phyloP scores from a whole-genome alignment of 2,329 filamentous ascomycete genomes.

The Ceratocystis huliohia region DNA sequence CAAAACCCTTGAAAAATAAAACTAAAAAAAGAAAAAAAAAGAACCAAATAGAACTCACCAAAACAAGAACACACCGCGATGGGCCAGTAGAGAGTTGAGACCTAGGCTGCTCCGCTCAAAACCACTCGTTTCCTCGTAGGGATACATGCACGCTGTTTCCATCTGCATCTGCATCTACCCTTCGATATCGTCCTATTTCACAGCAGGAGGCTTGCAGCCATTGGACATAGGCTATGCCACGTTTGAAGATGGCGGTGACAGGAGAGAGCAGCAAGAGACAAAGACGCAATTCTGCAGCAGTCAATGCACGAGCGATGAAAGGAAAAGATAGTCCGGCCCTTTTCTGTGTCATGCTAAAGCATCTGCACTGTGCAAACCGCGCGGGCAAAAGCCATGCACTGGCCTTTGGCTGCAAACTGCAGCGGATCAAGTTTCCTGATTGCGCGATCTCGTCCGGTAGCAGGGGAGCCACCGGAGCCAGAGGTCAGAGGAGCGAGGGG shows the following conservation, averaged over 20 bases:
- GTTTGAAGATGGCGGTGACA: constrained; percentile 5
- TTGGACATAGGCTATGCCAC: background rate
- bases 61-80: no score
- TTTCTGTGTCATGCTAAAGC: background rate
- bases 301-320: background rate
- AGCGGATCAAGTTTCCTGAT: constrained; percentile 3
- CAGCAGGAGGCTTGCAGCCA: background rate
- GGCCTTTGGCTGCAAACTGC: background rate
- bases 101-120: background rate
- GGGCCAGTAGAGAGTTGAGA: background rate
- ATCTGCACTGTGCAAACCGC: background rate
- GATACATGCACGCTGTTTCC: background rate
- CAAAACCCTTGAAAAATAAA: background rate
- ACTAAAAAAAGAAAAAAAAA: no score
- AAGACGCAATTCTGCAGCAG: background rate
- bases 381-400: background rate
- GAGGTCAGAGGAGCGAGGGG: background rate
- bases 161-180: constrained; percentile 2
- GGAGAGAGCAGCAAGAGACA: background rate
- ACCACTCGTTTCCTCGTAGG: background rate
- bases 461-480: background rate
- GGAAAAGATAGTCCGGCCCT: no score
- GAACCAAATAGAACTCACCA: no score
- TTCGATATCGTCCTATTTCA: constrained; percentile 2
- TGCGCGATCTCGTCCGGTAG: background rate